Evolutionary conservation across 2,329 filamentous ascomycete genomes (phyloP).

Genomic region (Aspergillus chevalieri): DNA sequence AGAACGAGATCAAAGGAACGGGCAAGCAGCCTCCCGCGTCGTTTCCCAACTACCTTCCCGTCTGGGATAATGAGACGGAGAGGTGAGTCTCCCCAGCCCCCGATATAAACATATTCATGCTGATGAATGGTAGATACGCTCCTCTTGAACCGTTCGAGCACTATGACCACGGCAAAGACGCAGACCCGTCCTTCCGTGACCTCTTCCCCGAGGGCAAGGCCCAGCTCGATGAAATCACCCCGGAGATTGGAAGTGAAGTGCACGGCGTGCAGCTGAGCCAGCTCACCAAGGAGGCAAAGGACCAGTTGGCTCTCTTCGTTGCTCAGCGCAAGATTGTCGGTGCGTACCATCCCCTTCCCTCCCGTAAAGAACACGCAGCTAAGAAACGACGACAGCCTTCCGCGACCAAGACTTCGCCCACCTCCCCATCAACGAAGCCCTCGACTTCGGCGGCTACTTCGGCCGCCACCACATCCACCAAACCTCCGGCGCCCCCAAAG

Average conservation of each 20-base stretch:
- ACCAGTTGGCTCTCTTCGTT: conserved; percentile 59
- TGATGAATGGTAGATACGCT: conserved; percentile 39
- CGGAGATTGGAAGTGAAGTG: conserved; percentile 68
- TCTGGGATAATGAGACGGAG: conserved; percentile 56
- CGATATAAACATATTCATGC: neutral
- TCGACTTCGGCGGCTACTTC: conserved; percentile 68
- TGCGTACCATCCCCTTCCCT: conserved; percentile 19
- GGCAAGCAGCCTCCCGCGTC: conserved; percentile 50
- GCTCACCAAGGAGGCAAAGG: conserved; percentile 62
- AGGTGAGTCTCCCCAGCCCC: conserved; percentile 14
- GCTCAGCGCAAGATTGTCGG: conserved; percentile 60
- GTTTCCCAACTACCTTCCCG: conserved; percentile 68
- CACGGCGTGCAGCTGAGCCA: conserved; percentile 64
- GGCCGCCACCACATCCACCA: conserved; percentile 78
- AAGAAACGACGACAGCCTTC: conserved; percentile 48
- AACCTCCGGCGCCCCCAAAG: conserved; percentile 67
- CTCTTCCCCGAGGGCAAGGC: conserved; percentile 48
- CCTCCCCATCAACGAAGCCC: conserved; percentile 62
- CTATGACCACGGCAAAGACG: conserved; percentile 69
- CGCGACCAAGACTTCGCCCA: conserved; percentile 67
- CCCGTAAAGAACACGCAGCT: no score
- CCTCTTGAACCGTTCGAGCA: conserved; percentile 66
- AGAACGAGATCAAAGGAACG: conserved; percentile 50
- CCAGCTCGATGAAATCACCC: conserved; percentile 58
- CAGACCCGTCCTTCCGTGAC: conserved; percentile 63